Percentiles rank a stretch among this genome's conserved stretches.
These are phyloP conservation scores for Scedosporium boydii DNA, from an alignment of 2,329 filamentous ascomycete species.

Conservation along the genomic window DNA sequence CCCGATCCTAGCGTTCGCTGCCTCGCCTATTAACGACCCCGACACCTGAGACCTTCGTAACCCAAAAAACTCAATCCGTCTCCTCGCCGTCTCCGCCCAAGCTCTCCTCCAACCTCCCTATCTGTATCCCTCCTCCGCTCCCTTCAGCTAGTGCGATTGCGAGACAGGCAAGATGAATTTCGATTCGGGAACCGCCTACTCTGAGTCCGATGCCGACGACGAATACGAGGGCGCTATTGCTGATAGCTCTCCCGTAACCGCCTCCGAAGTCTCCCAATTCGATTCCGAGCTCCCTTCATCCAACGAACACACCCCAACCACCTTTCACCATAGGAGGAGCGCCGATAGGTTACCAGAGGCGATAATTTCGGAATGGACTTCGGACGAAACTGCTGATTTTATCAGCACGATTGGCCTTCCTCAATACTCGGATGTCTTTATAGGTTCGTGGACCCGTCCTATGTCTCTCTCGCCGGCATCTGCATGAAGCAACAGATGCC, in stretches of 20 bases:
- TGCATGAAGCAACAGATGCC: not conserved
- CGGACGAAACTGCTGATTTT: conserved; percentile 85
- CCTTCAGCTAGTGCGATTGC: conserved; percentile 1
- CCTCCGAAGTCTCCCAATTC: conserved; percentile 61
- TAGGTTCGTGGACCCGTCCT: conserved; percentile 50
- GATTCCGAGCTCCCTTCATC: conserved; percentile 62
- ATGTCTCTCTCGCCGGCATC: not conserved
- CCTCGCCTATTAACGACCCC: not conserved
- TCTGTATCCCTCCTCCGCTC: not conserved
- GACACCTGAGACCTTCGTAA: not conserved
- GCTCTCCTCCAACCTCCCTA: not conserved
- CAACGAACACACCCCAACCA: conserved; percentile 70
- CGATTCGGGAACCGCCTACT: conserved; percentile 59
- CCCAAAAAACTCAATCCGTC: not conserved
- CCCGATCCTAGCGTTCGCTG: not conserved
- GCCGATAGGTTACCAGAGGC: conserved; percentile 62
- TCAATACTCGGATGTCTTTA: conserved; percentile 74
- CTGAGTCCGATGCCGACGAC: conserved; percentile 74
- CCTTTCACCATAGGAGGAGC: conserved; percentile 57
- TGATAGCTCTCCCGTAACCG: conserved; percentile 57
- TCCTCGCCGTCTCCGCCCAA: conserved; percentile 1
- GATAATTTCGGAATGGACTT: conserved; percentile 70
- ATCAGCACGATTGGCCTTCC: conserved; percentile 67
- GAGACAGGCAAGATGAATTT: conserved; percentile 40
- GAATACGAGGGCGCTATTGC: conserved; percentile 69